Evolutionary conservation across 768 basidiomycete genomes (phyloP), one percentile per base, ranked within the genome.

Genomic region (Strobilomyces echinocephalus): DNA sequence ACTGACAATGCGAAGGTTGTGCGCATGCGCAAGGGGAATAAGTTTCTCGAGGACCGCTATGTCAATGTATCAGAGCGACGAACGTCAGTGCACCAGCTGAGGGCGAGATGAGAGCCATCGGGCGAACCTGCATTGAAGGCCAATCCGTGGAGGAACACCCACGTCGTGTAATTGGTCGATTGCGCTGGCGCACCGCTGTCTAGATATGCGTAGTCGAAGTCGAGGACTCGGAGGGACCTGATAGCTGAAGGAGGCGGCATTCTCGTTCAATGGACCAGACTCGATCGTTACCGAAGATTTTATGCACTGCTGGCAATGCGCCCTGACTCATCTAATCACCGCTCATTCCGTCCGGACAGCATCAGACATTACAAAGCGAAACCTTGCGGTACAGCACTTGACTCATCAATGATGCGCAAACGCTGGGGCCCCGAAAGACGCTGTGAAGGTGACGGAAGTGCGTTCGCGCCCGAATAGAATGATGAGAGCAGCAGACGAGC

Each of bases 1-100:
- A n/a, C 59, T 56, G 46, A 66, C 49, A 33, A 67, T 59, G 24
- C 65, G 62, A 11, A 61, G 55, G 26, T 59, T 41, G 47, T 69
- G 60, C 2, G 35, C 26, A 39, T 36, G 56, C 1, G 67, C 67
- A 26, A 61, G 49, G 12, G 64, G 64, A 24, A 67, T 46, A 9
- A 66, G 46, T 33, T 59, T 66, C 41, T 65, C 55, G 18, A 57
- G 5, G 28, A 45, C 48, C 28, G 39, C 48, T 49, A 18, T 31
- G 8, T 31, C 16, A 10, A n/a, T 14, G 24, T 3, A 28, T 20
- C 39, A 39, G 9, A 18, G 18, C 3, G 18, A 20, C 18, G 7
- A 11, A 18, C 18, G 18, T 39, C 39, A 39, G 28, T 30, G 30
- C 30, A 20, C 18, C 18, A 9, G 3, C 4, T 5, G 26, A 43